Percentiles rank a stretch among this genome's conserved stretches.
Conservation (phyloP, 768 basidiomycete species). For the Boletellus sp. region DNA sequence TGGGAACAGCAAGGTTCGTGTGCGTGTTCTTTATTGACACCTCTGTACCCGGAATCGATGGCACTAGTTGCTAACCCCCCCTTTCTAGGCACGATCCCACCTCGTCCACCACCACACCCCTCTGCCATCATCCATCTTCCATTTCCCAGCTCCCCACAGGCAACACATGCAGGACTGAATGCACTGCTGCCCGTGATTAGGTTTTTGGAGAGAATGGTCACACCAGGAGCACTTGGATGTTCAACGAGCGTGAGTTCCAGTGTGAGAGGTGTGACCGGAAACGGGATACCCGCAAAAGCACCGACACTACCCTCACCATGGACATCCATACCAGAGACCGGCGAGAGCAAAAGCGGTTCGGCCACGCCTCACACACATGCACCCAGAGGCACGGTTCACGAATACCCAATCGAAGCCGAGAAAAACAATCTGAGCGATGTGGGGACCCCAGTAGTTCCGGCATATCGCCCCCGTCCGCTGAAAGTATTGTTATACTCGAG, state of each 20-base stretch:
- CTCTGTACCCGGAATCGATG: neutral
- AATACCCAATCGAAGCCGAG: conserved; percentile 13
- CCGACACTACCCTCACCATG: conserved; percentile 15
- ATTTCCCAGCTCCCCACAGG: conserved; percentile 66
- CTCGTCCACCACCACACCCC: conserved; percentile 68
- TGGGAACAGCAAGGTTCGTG: conserved; percentile 18
- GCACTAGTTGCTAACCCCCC: conserved; percentile 10
- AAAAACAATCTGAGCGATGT: conserved; percentile 12
- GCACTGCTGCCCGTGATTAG: conserved; percentile 59
- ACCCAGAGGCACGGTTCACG: conserved; percentile 4
- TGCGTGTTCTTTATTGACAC: neutral
- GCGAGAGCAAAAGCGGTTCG: conserved; percentile 19
- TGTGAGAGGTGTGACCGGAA: neutral
- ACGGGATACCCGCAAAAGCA: conserved; percentile 7
- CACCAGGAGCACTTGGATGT: conserved; percentile 36
- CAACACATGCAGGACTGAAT: conserved; percentile 49
- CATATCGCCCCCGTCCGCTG: conserved; percentile 52
- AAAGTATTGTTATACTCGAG: conserved; percentile 79
- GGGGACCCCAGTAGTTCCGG: conserved; percentile 12
- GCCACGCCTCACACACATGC: conserved; percentile 10
- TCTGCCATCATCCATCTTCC: conserved; percentile 70
- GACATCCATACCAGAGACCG: conserved; percentile 16
- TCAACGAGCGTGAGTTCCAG: conserved; percentile 6
- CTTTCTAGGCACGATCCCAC: conserved; percentile 34
- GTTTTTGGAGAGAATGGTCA: conserved; percentile 65